Evolutionary conservation across 352 stramenopile genomes (phyloP), one percentile per base, ranked within the genome.

Genomic region (Pythium sukuiense): DNA sequence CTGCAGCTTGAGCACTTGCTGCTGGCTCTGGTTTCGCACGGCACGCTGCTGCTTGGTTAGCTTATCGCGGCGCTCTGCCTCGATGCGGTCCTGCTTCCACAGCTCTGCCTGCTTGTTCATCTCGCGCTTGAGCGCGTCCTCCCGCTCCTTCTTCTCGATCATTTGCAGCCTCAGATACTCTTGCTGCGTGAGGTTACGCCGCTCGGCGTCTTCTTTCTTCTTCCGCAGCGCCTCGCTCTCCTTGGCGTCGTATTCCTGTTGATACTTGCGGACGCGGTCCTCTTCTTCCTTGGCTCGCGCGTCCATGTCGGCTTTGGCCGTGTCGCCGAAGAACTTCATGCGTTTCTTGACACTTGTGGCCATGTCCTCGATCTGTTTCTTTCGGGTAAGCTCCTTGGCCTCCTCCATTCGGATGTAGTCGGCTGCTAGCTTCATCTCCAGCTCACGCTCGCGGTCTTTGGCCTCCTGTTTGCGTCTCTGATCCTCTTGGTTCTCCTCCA

Each of bases 321-420:
- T 94, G 69, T 94, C 83, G 57, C 82, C 81, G 37, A 92, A 94
- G 63, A 92, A 87, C 65, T 92, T 92, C 86, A 92, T 94, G 56
- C 87, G 86, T 54, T 80, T 81, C 67, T 90, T 87, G 69, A 94
- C 88, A 55, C 82, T 89, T 46, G 74, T 79, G 5, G 77, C 77
- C 75, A 94, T 76, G n/a, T 79, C 81, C 32, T 90, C 83, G 26
- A 94, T 76, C 48, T 90, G 79, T 59, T 87, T 74, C 48, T 72
- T 73, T 14, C 83, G 82, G 24, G 78, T 67, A 1, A 74, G 72
- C 18, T 94, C 86, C 68, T 92, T 92, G 29, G 66, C 72, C 30
- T 89, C 70, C 71, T 94, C 86, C 81, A 90, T 90, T 6, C 73
- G 59, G 30, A 88, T 76, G 70, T 94, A 92, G 50, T 94, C 77